Base-by-base conservation (phyloP, 257 asterid genomes). In the Primulina tabacum region DNA sequence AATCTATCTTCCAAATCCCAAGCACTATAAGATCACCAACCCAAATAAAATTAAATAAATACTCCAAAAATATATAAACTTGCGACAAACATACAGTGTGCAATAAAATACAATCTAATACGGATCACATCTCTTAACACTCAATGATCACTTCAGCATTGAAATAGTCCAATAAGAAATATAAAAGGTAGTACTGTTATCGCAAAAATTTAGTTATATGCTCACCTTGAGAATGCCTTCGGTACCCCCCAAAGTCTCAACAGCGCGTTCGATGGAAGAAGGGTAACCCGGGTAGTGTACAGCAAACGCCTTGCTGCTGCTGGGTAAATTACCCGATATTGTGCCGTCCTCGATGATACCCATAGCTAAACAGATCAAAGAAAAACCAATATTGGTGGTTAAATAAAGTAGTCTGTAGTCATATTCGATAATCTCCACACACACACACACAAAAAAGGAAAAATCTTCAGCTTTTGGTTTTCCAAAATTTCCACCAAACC, bases 201-300 rank as follows among this genome's bases (percentile, higher is more conserved):
- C 53, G n/a, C 53, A 53, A 63, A 47, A 50, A 52, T 18, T 6
- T 29, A 21, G 67, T 20, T 30, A 43, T 30, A 43, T 12, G n/a
- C 40, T 71, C 65, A 92, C 97, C 97, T 89, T 90, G 69, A 79
- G 80, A 81, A 93, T 85, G 66, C 80, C 84, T 65, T 86, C 76
- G 30, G 64, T 58, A 64, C 99, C 99, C 5, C 97, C 99, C 12
- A 93, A 88, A 73, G 96, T 87, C 80, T 93, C 91, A 29, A 91
- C 76, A 18, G 97, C 99, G 0, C 96, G 94, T 68, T 80, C 83
- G 4, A 77, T 74, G 11, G 98, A 90, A 72, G 97, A 87, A 81
- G 99, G 90, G 65, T 93, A 93, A 65, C 94, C 99, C 6, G 99
- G 99, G 76, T 90, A 90, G 81, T 89, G 84, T 74, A 90, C 89